These are phyloP conservation scores for Neopestalotiopsis sp. DNA, from an alignment of 2,329 filamentous ascomycete genomes.

Conservation along the genomic window DNA sequence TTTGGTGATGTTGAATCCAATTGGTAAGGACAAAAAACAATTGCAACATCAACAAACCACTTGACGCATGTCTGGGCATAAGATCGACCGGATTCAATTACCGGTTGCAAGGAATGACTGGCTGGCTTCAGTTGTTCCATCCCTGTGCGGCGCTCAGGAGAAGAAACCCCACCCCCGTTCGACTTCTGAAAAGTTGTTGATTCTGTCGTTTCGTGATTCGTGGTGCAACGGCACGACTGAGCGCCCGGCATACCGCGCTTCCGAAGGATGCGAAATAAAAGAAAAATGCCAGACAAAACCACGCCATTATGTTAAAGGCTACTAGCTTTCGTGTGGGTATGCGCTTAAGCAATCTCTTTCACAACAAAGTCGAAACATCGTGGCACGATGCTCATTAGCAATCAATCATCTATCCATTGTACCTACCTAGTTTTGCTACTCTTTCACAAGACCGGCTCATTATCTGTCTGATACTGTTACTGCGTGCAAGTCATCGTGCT, in stretches of 20 bases:
- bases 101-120: background rate
- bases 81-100: conserved; percentile 1
- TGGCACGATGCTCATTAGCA: background rate
- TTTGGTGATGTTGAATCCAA: background rate
- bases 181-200: background rate
- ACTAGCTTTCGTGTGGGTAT: background rate
- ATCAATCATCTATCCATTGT: background rate
- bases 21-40: background rate
- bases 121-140: background rate
- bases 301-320: background rate
- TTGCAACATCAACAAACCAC: background rate
- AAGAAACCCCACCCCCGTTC: background rate
- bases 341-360: background rate
- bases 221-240: background rate
- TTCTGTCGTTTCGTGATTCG: background rate
- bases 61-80: background rate
- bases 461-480: too few relatives aligned
- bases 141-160: background rate
- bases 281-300: background rate
- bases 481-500: too few relatives aligned
- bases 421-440: background rate
- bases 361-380: background rate
- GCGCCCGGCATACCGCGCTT: background rate
- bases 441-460: too few relatives aligned
- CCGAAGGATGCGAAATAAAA: background rate